Percentiles rank a stretch among this genome's conserved stretches.
These are phyloP conservation scores for Aspergillus sp. DNA, from an alignment of 2,329 filamentous ascomycete genomes.

Conservation along the genomic window DNA sequence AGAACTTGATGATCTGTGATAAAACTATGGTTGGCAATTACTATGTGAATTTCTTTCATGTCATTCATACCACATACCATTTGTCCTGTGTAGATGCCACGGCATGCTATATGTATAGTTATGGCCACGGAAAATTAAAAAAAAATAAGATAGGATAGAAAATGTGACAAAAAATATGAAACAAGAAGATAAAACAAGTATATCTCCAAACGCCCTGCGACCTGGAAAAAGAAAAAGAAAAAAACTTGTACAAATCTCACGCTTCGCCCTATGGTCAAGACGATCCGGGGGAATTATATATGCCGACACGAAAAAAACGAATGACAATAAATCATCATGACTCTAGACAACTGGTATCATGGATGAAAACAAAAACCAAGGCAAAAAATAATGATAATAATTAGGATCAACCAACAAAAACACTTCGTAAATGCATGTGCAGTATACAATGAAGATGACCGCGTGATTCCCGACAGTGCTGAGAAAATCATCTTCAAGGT, in stretches of 20 bases:
- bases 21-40: too few species aligned
- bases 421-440: not conserved
- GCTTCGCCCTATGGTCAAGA: slow-evolving; percentile 1
- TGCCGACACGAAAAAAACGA: slow-evolving; percentile 4
- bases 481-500: slow-evolving; percentile 3
- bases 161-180: too few species aligned
- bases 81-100: too few species aligned
- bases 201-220: too few species aligned
- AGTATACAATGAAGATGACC: slow-evolving; percentile 2
- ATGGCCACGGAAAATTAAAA: too few species aligned
- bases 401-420: not conserved
- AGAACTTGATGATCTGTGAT: too few species aligned
- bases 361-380: not conserved
- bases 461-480: slow-evolving; percentile 3
- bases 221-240: too few species aligned
- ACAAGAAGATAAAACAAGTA: too few species aligned
- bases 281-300: slow-evolving; percentile 1
- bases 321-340: slow-evolving; percentile 5
- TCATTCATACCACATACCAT: too few species aligned
- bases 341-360: slow-evolving; percentile 11
- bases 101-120: too few species aligned
- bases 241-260: slow-evolving; percentile 2
- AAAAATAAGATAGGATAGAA: too few species aligned
- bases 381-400: not conserved
- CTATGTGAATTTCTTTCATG: too few species aligned